phyloP scores from a whole-genome alignment of 805 yeast genomes.

The Ogataea corticis region DNA sequence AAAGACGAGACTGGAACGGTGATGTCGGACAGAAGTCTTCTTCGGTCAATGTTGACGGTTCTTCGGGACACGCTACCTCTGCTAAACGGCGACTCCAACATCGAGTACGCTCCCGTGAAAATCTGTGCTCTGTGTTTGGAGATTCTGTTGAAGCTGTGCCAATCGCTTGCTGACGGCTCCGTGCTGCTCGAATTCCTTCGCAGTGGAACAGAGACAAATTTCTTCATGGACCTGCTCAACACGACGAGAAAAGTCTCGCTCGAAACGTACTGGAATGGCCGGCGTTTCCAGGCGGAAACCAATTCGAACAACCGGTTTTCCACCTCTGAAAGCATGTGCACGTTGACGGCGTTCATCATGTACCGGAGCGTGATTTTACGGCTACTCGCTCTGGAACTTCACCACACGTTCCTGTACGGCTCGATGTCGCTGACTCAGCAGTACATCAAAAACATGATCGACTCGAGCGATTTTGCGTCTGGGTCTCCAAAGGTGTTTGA shows the following conservation, averaged over 20 bases:
- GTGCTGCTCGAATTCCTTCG: slow-evolving; percentile 55
- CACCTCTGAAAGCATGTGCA: slow-evolving; percentile 42
- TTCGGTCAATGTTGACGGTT: slow-evolving; percentile 52
- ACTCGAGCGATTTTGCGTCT: slow-evolving; percentile 46
- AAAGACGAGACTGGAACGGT: slow-evolving; percentile 50
- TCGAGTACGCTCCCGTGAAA: slow-evolving; percentile 56
- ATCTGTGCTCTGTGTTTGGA: slow-evolving; percentile 61
- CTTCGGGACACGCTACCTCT: slow-evolving; percentile 48
- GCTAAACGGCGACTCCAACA: slow-evolving; percentile 37
- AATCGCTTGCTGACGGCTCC: slow-evolving; percentile 53
- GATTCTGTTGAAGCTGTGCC: slow-evolving; percentile 60
- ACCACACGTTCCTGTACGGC: slow-evolving; percentile 46
- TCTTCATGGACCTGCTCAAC: slow-evolving; percentile 52
- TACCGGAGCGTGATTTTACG: slow-evolving; percentile 64
- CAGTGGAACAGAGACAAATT: slow-evolving; percentile 26
- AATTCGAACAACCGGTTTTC: slow-evolving; percentile 36
- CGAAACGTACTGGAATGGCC: slow-evolving; percentile 55
- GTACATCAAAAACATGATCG: slow-evolving; percentile 55
- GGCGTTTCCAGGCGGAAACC: slow-evolving; percentile 44
- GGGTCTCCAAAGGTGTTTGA: slow-evolving; percentile 69
- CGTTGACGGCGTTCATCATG: slow-evolving; percentile 60
- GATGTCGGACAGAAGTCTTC: slow-evolving; percentile 52
- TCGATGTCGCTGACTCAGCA: slow-evolving; percentile 51
- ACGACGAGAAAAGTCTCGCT: slow-evolving; percentile 56
- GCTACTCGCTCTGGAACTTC: slow-evolving; percentile 72